Conservation (phyloP, 1,284 basidiomycete genomes). For the Moesziomyces sp. region DNA sequence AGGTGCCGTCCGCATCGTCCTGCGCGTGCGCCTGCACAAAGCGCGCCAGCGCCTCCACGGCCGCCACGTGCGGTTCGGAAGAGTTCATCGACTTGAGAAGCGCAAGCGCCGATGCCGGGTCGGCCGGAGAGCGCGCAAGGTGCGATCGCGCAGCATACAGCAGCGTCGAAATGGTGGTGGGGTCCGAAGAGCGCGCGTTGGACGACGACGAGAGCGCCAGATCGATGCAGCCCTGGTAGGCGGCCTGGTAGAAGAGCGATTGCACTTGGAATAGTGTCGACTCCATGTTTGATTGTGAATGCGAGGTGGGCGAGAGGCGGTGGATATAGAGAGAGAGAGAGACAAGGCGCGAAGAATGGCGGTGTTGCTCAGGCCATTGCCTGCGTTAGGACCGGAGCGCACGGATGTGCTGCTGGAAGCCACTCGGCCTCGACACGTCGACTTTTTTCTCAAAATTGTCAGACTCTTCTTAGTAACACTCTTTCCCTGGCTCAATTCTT, state of each 20-base stretch:
- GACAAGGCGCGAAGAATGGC: not conserved
- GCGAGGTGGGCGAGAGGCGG: not conserved
- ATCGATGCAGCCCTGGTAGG: conserved; percentile 61
- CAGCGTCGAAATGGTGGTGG: conserved; percentile 32
- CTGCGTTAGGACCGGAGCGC: conserved; percentile 5
- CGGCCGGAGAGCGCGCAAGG: conserved; percentile 48
- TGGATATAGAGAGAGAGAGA: conserved; percentile 3
- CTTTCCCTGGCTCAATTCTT: too few relatives aligned
- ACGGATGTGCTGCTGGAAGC: conserved; percentile 3
- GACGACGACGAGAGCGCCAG: conserved; percentile 45
- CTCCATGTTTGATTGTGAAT: conserved; percentile 30
- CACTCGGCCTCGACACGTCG: not conserved
- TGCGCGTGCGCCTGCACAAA: conserved; percentile 50
- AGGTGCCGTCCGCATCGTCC: conserved; percentile 27
- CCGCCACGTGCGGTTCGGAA: conserved; percentile 33
- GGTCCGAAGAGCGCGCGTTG: conserved; percentile 37
- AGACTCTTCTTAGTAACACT: too few relatives aligned
- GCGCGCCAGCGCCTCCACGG: conserved; percentile 54
- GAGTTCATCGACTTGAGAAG: conserved; percentile 39
- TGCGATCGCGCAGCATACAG: conserved; percentile 64
- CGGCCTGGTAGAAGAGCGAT: conserved; percentile 65
- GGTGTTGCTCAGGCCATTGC: not conserved
- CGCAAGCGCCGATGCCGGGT: conserved; percentile 51
- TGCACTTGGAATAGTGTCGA: conserved; percentile 57
- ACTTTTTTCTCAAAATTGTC: too few relatives aligned